A percentile compares a stretch with the other conserved stretches of the same genome.
Conservation (phyloP, 192 early-diverging fungal genomes). For the Paraglomus occultum region DNA sequence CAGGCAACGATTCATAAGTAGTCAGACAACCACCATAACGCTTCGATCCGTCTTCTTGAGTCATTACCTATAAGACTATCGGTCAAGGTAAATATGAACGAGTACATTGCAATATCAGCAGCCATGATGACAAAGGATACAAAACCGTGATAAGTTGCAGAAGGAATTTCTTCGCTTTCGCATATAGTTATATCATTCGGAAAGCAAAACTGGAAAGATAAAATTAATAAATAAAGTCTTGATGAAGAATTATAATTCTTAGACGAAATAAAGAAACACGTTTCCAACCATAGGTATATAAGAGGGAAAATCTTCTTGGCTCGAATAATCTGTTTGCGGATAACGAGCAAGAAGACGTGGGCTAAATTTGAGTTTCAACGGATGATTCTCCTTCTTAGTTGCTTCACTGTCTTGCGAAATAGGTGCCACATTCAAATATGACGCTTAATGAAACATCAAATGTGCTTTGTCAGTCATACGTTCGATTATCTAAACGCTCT, state of each 20-base stretch:
- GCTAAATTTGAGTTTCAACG: conserved; percentile 4
- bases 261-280: not conserved
- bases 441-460: not conserved
- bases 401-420: not conserved
- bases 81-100: not conserved
- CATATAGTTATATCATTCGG: conserved; percentile 38
- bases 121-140: conserved; percentile 24
- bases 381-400: conserved; percentile 6
- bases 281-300: conserved; percentile 23
- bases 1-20: conserved; percentile 35
- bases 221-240: not conserved
- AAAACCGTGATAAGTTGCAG: conserved; percentile 42
- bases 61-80: conserved; percentile 32
- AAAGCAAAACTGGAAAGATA: conserved; percentile 39
- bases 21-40: conserved; percentile 42
- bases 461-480: too few species aligned
- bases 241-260: not conserved
- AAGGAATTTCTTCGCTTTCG: conserved; percentile 28
- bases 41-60: conserved; percentile 41
- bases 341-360: conserved; percentile 4
- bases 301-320: conserved; percentile 8
- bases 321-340: conserved; percentile 14
- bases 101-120: not conserved
- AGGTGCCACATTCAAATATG: conserved; percentile 24
- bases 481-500: too few species aligned